Base-by-base conservation (phyloP, 2,329 filamentous ascomycete genomes). In the Gremmenia infestans region DNA sequence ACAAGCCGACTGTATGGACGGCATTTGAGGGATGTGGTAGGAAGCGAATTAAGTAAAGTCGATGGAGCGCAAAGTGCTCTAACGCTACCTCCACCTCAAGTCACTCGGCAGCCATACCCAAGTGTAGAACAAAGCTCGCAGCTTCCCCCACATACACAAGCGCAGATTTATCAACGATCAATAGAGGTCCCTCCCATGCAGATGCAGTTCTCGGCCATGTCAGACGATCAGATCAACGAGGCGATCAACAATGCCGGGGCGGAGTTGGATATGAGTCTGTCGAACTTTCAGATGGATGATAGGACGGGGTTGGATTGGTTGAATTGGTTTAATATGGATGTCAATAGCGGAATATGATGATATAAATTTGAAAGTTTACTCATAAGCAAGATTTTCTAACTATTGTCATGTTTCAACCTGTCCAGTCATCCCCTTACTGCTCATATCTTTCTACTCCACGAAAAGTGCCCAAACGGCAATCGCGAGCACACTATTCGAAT, bases 161-260 rank as follows among this genome's bases (percentile, higher is more conserved):
- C 42, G 23, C 39, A 53, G 19, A n/a, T 37, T 4, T 54, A 56
- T n/a, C 48, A 51, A 35, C 46, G 50, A n/a, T 50, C 52, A 47
- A 23, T 52, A 15, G 48, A 48, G 8, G 28, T 59, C n/a, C 50
- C 50, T 14, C 52, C 51, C 17, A 43, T 50, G 7, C 52, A 54
- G 22, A 60, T 60, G 22, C 81, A 83, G 23, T 86, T 87, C 67
- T 87, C 83, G 2, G 75, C 82, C 35, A 88, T 88, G 85, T 87
- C 85, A 0, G 83, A 86, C 55, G 79, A 86, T 56, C 83, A 88
- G 65, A 85, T 88, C 48, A 77, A 82, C 5, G 82, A 87, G 60
- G 82, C 84, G 4, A 76, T 88, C 28, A 86, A 85, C 64, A 79
- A 82, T 59, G 81, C 83, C 0, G 82, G 80, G 4, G 79, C 82